phyloP scores from a whole-genome alignment of 495 filamentous ascomycete species.

The Glonium stellatum region DNA sequence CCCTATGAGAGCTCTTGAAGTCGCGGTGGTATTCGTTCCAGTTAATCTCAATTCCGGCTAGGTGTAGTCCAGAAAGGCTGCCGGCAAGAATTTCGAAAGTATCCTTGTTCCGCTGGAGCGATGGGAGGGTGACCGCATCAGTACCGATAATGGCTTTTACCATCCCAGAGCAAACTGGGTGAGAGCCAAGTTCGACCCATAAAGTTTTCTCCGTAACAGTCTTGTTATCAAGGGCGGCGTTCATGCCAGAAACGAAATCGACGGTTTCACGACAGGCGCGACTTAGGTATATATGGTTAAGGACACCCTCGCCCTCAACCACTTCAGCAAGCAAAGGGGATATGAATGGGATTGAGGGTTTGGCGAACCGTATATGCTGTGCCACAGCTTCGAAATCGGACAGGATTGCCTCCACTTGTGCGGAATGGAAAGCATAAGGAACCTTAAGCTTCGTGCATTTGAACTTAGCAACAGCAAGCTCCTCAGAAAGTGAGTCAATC shows the following conservation, averaged over 20 bases:
- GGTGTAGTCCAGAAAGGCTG: conserved; percentile 56
- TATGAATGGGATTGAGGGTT: conserved; percentile 22
- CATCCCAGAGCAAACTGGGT: conserved; percentile 27
- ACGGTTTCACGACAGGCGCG: conserved; percentile 65
- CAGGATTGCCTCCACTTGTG: conserved; percentile 32
- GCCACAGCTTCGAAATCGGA: conserved; percentile 16
- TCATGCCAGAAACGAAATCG: conserved; percentile 60
- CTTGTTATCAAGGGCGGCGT: conserved; percentile 41
- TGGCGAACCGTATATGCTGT: not conserved
- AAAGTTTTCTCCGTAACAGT: conserved; percentile 20
- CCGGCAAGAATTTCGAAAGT: conserved; percentile 58
- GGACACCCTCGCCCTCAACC: conserved; percentile 12
- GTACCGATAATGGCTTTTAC: conserved; percentile 48
- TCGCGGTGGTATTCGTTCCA: conserved; percentile 78
- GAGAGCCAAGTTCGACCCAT: conserved; percentile 32
- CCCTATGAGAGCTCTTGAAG: conserved; percentile 52
- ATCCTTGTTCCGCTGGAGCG: conserved; percentile 47
- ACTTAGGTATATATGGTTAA: conserved; percentile 51
- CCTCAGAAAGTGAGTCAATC: conserved; percentile 15
- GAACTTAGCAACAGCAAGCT: conserved; percentile 40
- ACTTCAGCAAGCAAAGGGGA: conserved; percentile 27
- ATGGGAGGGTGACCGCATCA: conserved; percentile 6
- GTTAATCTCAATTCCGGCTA: conserved; percentile 57
- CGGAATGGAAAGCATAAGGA: conserved; percentile 45
- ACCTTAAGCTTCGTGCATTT: conserved; percentile 66